Base-by-base conservation (phyloP, 306 rosid species). In the Prunus kanzakura region DNA sequence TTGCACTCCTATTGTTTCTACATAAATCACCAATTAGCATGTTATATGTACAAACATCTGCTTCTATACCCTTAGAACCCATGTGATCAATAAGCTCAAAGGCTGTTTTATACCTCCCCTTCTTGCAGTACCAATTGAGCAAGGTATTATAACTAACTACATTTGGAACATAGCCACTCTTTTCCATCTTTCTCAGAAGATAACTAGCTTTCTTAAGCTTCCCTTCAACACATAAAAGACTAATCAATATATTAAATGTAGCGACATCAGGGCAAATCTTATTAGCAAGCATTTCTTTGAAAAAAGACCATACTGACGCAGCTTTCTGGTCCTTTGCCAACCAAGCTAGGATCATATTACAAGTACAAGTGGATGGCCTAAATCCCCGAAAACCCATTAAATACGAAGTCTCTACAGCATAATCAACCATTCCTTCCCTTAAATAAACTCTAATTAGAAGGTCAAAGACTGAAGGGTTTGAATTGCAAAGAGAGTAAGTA, bases 401-500 rank as follows among this genome's bases (percentile, higher is more conserved):
- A 72, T 83, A 72, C 67, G 87, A 88, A 80, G 86, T 81, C 50
- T 79, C 69, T 27, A 89, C 85, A 80, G 94, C 97, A 68, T 83
- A 82, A 45, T 75, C 87, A 82, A 77, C 82, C 95, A 80, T 84
- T 71, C 84, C 84, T 56, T 89, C 89, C 61, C 78, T 61, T 68
- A 88, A 84, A 78, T 90, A 91, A 77, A 88, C 88, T 67, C 91
- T 86, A 81, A 86, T 89, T 20, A 89, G 64, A 64, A 91, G 86
- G 83, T 91, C 95, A 83, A 89, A 91, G 52, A 89, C 93, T 61
- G 97, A 88, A 18, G 97, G 97, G 75, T 80, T 89, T 72, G 97
- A 89, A 43, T 87, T 85, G 83, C 95, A 88, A 86, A 82, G 73
- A 30, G 84, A 88, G 82, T 88, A 91, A 52, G 97, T 91, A 57